Evolutionary conservation across 345 rosid species (phyloP).

Genomic region (Arabis alpina): DNA sequence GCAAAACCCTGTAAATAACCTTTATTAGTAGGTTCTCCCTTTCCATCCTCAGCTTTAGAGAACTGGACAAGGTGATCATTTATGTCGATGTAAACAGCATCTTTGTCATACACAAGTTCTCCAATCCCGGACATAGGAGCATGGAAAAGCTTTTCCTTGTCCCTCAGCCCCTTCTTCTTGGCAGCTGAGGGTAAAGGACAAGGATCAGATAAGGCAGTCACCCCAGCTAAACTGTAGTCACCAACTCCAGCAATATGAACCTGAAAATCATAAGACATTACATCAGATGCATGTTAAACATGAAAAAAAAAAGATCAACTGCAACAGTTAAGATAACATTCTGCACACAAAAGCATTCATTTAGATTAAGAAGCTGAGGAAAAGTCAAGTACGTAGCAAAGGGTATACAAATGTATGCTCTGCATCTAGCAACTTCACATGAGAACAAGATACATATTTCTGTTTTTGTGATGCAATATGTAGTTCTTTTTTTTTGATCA

Average conservation of each 20-base stretch:
- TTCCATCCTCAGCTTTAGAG: constrained; percentile 70
- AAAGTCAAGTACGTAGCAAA: neutral
- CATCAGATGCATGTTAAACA: constrained; percentile 25
- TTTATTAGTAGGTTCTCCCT: constrained; percentile 55
- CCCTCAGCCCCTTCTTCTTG: constrained; percentile 85
- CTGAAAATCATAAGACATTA: constrained; percentile 47
- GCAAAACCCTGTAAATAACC: constrained; percentile 49
- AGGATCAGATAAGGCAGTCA: constrained; percentile 82
- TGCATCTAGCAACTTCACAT: constrained; percentile 12
- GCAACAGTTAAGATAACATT: constrained; percentile 19
- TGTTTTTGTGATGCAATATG: neutral
- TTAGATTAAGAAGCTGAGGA: constrained; percentile 19
- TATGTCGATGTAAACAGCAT: constrained; percentile 94
- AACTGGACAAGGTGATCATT: constrained; percentile 90
- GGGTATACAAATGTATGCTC: neutral
- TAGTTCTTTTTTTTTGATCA: too few species aligned
- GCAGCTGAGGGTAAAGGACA: constrained; percentile 95
- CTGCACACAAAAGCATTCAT: constrained; percentile 12
- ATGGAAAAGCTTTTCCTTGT: constrained; percentile 89
- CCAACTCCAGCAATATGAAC: constrained; percentile 99
- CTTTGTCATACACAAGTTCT: constrained; percentile 92
- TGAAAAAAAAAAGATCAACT: constrained; percentile 22
- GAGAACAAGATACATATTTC: constrained; percentile 12
- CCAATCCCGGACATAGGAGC: constrained; percentile 99
- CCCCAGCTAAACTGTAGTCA: constrained; percentile 80